These are phyloP conservation scores for Starmera pachycereana DNA, from an alignment of 805 yeast genomes.

Conservation along the genomic window DNA sequence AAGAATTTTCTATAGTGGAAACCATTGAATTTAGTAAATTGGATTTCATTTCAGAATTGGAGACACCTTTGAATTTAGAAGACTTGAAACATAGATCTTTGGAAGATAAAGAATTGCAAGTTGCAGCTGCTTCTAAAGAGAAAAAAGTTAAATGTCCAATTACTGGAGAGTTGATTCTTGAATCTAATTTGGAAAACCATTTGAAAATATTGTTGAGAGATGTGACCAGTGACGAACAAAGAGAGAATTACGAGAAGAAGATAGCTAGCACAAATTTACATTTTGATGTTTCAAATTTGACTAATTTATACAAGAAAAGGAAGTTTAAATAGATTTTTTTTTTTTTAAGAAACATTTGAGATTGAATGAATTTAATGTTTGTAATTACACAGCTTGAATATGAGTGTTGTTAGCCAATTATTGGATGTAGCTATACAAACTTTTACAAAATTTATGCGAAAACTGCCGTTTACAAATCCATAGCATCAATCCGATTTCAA, in stretches of 20 bases:
- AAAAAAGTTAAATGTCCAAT: conserved; percentile 62
- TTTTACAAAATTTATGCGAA: no score
- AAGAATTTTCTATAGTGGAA: conserved; percentile 64
- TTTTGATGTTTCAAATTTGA: no score
- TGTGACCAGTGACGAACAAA: conserved; percentile 67
- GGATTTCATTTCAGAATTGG: conserved; percentile 44
- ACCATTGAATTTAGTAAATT: conserved; percentile 54
- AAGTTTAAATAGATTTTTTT: no score
- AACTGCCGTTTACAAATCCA: no score
- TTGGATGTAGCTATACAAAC: background rate
- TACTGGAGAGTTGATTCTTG: conserved; percentile 62
- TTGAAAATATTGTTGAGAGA: conserved; percentile 60
- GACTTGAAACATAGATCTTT: conserved; percentile 56
- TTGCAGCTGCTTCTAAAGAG: conserved; percentile 10
- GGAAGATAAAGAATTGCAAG: conserved; percentile 4
- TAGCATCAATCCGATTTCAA: no score
- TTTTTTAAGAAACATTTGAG: no score
- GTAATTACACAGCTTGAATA: no score
- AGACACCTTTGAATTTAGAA: conserved; percentile 43
- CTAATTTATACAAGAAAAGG: no score
- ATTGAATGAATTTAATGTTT: no score
- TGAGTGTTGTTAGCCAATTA: background rate
- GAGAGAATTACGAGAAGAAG: conserved; percentile 44
- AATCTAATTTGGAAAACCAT: conserved; percentile 61
- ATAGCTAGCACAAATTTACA: conserved; percentile 33